Evolutionary conservation across 2,329 filamentous ascomycete species (phyloP), one percentile per base, ranked within the genome.

Genomic region (Chrysoporthe austroafricana): DNA sequence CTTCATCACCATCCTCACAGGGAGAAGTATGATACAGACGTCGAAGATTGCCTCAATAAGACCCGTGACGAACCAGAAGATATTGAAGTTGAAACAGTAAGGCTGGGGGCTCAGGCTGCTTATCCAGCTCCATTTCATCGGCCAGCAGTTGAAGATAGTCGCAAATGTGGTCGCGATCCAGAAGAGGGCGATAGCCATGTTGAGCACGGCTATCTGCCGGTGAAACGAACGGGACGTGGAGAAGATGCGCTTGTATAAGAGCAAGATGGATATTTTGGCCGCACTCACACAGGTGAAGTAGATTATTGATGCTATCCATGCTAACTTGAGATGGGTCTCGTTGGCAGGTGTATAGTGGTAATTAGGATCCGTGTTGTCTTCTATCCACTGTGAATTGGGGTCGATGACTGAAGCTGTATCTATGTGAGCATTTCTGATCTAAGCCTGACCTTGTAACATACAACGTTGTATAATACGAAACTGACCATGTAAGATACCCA

Each of bases 171-270:
- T 39, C 0, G 70, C 71, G 6, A 73, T 50, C 73, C 72, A 75
- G 64, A 71, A 76, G 0, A 63, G 65, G 5, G 71, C 14, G 2
- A 76, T 72, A 11, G 74, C 43, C 1, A 21, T 62, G 43, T 68
- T 66, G 0, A 69, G 64, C 18, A 69, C 21, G 14, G 67, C 70
- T 0, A 75, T 65, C 58, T 75, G 73, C 3, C 66, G 67, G 16
- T 74, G 72, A 52, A 77, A 77, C 4, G 68, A 57, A 0, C 21
- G 21, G 57, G 68, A 73, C 13, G 73, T 63, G 52, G 69, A 71
- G 64, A 78, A 79, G 32, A 78, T 74, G 32, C 74, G 73, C 9
- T 73, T 68, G 68, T 78, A 79, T 66, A 79, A 72, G 50, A 74
- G 70, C 6, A 79, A 62, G 26, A 78, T 75, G 0, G 74, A 76